Base-by-base conservation (phyloP, 805 yeast species). In the Maudiozyma barnettii region DNA sequence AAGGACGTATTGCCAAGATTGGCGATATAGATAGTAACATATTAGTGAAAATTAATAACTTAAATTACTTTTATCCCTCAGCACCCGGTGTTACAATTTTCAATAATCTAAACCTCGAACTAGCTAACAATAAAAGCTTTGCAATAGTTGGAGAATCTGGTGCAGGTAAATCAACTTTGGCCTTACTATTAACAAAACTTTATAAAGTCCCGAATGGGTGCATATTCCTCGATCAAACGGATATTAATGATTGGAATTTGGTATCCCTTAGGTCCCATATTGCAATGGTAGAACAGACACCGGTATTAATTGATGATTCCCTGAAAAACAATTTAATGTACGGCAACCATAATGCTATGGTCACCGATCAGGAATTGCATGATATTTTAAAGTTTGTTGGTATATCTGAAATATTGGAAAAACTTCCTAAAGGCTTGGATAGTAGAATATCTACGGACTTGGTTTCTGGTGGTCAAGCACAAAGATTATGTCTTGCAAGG, bases 391-490 rank as follows among this genome's bases (percentile, higher is more conserved):
- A 65, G 50, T 52, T 64, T 38, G 80, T 75, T 31, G 76, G 77
- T 16, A 67, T 88, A 39, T 63, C 69, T 20, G 76, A 77, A 0
- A 81, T 83, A 53, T 74, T 86, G 5, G 45, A 63, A 1, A 58
- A 73, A 0, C 68, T 86, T 10, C 80, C 84, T 0, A 67, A 74
- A 1, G 83, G 84, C 0, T 58, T 87, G 19, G 70, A 79, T 37
- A 77, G 96, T 0, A 57, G 64, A 13, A 67, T 91, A 21, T 83
- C 81, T 2, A 61, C 66, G 0, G 57, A 66, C 0, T 54, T 77
- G 39, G 63, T 91, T 1, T 89, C 97, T 1, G 95, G 95, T 23
- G 99, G 99, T 2, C 98, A 93, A 62, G 72, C 83, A 8, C 98
- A 93, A 61, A 68, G 97, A 47, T 61, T 93, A 1, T 81, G 93